Percentiles rank a stretch among this genome's conserved stretches.
Evolutionary conservation across 495 filamentous ascomycete species (phyloP).

Genomic region (Penicillium salamii): DNA sequence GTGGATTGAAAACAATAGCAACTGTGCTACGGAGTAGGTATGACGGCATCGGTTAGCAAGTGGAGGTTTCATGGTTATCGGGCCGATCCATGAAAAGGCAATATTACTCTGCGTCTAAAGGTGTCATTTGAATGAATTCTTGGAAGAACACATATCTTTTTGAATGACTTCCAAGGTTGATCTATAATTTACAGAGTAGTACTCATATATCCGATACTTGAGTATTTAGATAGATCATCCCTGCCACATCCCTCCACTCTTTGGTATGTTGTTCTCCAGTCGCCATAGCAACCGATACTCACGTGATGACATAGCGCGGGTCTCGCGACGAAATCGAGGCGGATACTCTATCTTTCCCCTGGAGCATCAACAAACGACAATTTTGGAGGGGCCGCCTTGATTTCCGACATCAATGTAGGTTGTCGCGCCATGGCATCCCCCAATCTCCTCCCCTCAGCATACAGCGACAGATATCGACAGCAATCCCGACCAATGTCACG

Average conservation of each 20-base stretch:
- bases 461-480: conserved; percentile 37
- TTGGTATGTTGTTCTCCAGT: conserved; percentile 21
- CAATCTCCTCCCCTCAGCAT: conserved; percentile 35
- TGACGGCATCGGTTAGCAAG: too few species aligned
- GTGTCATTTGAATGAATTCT: too few species aligned
- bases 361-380: conserved; percentile 27
- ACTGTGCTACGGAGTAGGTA: too few species aligned
- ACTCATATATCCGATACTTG: too few species aligned
- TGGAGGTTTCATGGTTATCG: too few species aligned
- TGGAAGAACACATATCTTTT: too few species aligned
- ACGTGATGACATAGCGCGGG: conserved; percentile 20
- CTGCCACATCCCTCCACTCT: background rate
- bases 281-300: conserved; percentile 16
- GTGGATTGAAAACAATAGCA: too few species aligned
- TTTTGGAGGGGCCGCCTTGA: conserved; percentile 27
- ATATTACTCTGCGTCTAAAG: too few species aligned
- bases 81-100: too few species aligned
- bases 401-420: conserved; percentile 33
- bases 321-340: conserved; percentile 23
- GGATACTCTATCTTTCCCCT: conserved; percentile 12
- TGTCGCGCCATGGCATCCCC: conserved; percentile 37
- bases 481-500: conserved; percentile 40
- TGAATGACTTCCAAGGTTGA: too few species aligned
- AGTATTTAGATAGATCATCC: too few species aligned
- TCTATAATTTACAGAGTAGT: too few species aligned